These are phyloP conservation scores for Misopates orontium DNA, from an alignment of 257 asterid genomes.

Conservation along the genomic window DNA sequence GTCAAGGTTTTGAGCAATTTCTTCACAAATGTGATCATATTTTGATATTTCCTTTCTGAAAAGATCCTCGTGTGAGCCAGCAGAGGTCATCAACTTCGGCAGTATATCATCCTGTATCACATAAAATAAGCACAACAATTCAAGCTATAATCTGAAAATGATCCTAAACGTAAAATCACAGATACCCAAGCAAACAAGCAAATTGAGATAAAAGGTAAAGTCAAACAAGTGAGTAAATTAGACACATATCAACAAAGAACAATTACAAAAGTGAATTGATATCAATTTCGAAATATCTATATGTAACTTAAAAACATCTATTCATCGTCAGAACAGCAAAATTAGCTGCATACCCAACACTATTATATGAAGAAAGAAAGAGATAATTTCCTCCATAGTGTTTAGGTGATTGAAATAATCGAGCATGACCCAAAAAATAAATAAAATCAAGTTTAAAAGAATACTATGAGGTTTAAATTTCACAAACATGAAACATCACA, in stretches of 20 bases:
- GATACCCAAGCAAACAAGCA: conserved; percentile 4
- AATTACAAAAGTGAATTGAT: conserved; percentile 12
- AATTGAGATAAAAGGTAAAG: background rate
- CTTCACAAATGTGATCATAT: conserved; percentile 79
- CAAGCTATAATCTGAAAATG: conserved; percentile 18
- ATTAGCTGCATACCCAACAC: background rate
- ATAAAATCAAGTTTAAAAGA: conserved; percentile 9
- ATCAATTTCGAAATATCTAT: conserved; percentile 4
- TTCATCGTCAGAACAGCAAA: conserved; percentile 7
- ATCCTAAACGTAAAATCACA: conserved; percentile 8
- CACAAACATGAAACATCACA: conserved; percentile 21
- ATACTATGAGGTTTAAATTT: conserved; percentile 17
- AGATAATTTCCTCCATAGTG: conserved; percentile 5
- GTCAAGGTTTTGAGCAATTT: conserved; percentile 74
- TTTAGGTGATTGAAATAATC: conserved; percentile 1
- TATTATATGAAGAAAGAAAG: conserved; percentile 7
- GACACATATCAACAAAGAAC: conserved; percentile 5
- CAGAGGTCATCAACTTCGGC: conserved; percentile 86
- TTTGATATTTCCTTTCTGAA: conserved; percentile 89
- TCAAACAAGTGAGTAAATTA: conserved; percentile 14
- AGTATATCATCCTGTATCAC: conserved; percentile 86
- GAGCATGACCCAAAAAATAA: background rate
- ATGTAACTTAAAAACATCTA: conserved; percentile 12
- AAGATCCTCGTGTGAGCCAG: conserved; percentile 93
- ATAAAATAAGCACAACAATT: conserved; percentile 30